Evolutionary conservation across 179 eudicot genomes (phyloP).

Genomic region (Silene coronaria): DNA sequence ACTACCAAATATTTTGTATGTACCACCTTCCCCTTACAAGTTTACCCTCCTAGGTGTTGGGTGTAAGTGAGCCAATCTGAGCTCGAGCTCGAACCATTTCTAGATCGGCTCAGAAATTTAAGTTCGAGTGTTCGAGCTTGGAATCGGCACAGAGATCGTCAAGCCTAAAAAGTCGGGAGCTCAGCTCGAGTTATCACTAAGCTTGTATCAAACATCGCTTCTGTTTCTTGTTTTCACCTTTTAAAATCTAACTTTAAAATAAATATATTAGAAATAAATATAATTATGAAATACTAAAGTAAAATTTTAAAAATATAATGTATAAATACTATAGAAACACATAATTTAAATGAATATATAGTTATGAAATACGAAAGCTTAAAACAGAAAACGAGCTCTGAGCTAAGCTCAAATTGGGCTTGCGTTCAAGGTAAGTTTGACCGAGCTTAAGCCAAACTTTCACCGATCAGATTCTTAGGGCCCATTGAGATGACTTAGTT

Average conservation of each 20-base stretch:
- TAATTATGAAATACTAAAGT: no score
- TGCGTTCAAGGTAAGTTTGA: not conserved
- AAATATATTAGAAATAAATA: no score
- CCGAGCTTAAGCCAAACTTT: not conserved
- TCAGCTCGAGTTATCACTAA: no score
- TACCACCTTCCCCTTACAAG: not conserved
- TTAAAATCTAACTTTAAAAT: no score
- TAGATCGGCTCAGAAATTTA: not conserved
- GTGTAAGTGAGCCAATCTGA: not conserved
- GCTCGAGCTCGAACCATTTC: not conserved
- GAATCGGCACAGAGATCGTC: not conserved
- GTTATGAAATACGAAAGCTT: no score
- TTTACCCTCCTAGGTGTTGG: not conserved
- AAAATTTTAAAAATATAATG: no score
- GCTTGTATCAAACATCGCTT: no score
- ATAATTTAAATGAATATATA: no score
- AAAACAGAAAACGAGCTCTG: no score
- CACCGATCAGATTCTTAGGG: not conserved
- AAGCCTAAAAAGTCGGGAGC: no score
- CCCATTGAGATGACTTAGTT: not conserved
- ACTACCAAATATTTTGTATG: not conserved
- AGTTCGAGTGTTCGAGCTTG: not conserved
- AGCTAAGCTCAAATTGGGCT: not conserved
- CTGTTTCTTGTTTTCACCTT: no score
- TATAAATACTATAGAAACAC: no score